These are phyloP conservation scores for Haplographium delicatum DNA, from an alignment of 495 filamentous ascomycete species.

Conservation along the genomic window DNA sequence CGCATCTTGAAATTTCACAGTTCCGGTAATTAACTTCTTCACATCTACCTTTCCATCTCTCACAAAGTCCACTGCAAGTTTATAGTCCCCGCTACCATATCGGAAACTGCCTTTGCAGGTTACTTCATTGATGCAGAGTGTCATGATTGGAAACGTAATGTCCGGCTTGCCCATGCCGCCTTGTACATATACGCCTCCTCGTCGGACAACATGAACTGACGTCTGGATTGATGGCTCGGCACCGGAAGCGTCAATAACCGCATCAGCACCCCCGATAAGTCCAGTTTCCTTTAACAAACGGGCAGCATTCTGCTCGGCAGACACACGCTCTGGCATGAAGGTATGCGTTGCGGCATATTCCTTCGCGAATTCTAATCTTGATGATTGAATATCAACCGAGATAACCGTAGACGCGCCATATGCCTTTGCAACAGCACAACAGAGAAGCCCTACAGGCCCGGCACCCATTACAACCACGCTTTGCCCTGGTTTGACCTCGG, in stretches of 20 bases:
- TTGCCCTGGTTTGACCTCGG: constrained; percentile 61
- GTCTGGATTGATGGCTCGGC: constrained; percentile 73
- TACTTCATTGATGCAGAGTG: constrained; percentile 76
- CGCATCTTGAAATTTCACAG: constrained; percentile 66
- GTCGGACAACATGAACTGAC: constrained; percentile 60
- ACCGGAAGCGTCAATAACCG: constrained; percentile 79
- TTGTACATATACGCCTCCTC: constrained; percentile 79
- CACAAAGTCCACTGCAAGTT: constrained; percentile 68
- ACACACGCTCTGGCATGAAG: constrained; percentile 52
- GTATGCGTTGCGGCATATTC: constrained; percentile 60
- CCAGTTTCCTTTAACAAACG: constrained; percentile 42
- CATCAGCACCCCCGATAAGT: constrained; percentile 59
- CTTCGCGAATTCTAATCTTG: constrained; percentile 64
- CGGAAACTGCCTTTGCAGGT: constrained; percentile 75
- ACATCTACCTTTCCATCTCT: constrained; percentile 58
- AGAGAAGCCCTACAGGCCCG: constrained; percentile 79
- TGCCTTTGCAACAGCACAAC: constrained; percentile 69
- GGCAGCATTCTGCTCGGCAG: constrained; percentile 58
- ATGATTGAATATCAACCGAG: constrained; percentile 68
- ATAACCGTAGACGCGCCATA: constrained; percentile 72
- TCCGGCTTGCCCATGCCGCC: constrained; percentile 73
- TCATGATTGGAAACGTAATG: constrained; percentile 78
- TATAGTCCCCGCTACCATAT: constrained; percentile 78
- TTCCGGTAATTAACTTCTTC: constrained; percentile 62
- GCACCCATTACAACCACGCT: constrained; percentile 78